Percentiles rank a stretch among this genome's conserved stretches.
phyloP scores from a whole-genome alignment of 2,329 filamentous ascomycete species.

The Verticillium dahliae region DNA sequence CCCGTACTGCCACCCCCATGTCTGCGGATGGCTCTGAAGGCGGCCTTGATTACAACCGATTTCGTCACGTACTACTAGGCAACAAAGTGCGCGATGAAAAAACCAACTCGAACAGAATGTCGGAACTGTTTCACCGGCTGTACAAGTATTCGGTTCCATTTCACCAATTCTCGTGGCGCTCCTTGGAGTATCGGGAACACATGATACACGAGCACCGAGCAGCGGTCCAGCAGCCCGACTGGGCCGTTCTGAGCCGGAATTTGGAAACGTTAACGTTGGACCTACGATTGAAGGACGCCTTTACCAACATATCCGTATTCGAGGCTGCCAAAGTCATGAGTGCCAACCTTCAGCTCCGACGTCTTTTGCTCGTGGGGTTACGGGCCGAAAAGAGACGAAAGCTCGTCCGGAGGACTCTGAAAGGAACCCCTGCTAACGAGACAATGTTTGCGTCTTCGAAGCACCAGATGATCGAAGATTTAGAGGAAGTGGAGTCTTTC shows the following conservation, averaged over 20 bases:
- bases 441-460: not conserved
- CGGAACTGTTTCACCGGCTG: too few species aligned
- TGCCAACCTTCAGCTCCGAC: not conserved
- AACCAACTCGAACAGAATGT: too few species aligned
- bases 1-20: not conserved
- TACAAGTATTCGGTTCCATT: too few species aligned
- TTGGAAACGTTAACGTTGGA: not conserved
- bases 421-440: not conserved
- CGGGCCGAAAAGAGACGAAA: not conserved
- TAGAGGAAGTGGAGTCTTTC: constrained; percentile 1
- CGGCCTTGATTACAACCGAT: not conserved
- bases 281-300: not conserved
- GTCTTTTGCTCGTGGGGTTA: constrained; percentile 5
- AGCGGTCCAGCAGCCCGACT: not conserved
- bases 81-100: not conserved
- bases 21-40: not conserved
- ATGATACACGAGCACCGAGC: not conserved
- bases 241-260: not conserved
- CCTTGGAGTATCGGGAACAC: not conserved
- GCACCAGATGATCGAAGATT: not conserved
- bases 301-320: not conserved
- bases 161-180: too few species aligned
- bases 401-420: not conserved
- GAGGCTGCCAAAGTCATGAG: not conserved
- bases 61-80: not conserved